Evolutionary conservation across 306 rosid species (phyloP).

Genomic region (Echinosophora koreensis): DNA sequence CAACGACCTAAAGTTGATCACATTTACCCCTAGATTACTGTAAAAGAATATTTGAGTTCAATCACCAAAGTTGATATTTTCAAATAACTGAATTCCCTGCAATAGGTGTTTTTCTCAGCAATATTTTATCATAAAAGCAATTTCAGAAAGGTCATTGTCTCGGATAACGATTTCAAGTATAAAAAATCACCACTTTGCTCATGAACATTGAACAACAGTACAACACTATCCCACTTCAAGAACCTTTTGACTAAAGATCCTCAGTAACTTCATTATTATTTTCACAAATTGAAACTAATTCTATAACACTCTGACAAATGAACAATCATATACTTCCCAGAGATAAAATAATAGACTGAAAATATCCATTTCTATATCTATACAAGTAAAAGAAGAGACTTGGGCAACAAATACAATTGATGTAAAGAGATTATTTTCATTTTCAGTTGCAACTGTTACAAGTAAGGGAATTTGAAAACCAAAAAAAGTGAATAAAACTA

Average conservation of each 20-base stretch:
- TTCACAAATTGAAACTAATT: conserved; percentile 11
- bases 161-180: background rate
- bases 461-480: conserved; percentile 26
- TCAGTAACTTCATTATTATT: background rate
- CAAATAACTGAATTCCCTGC: background rate
- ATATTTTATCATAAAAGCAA: background rate
- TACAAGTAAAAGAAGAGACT: conserved; percentile 8
- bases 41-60: background rate
- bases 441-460: conserved; percentile 53
- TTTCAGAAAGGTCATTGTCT: background rate
- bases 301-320: background rate
- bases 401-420: conserved; percentile 16
- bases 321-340: conserved; percentile 16
- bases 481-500: background rate
- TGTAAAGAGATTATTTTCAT: conserved; percentile 49
- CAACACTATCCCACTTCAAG: background rate
- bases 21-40: background rate
- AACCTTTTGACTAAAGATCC: conserved; percentile 1
- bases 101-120: background rate
- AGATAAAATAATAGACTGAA: background rate
- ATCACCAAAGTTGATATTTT: background rate
- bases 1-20: no score
- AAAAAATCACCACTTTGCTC: background rate
- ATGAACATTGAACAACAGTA: background rate
- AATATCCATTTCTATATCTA: conserved; percentile 19